Conservation (phyloP, 2,329 filamentous ascomycete genomes). For the Zasmidium cellare region DNA sequence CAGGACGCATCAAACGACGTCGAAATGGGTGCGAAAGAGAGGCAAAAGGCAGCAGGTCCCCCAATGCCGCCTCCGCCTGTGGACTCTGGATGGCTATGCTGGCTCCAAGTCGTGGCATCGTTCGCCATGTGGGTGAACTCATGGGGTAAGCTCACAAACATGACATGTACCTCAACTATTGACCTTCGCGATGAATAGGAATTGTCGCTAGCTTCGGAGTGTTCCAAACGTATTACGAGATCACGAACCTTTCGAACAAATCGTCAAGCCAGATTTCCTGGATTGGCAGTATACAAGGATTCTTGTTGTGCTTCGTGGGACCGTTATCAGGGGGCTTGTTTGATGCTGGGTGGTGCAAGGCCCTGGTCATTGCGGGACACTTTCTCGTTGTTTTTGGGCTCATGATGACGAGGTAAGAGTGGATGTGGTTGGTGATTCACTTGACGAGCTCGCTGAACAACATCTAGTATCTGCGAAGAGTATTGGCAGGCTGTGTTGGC, state of each 20-base stretch:
- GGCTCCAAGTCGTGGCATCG: too few relatives aligned
- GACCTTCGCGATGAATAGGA: too few relatives aligned
- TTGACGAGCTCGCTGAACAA: too few relatives aligned
- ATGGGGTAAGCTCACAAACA: too few relatives aligned
- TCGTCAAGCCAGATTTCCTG: slow-evolving; percentile 8
- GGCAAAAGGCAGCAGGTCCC: too few relatives aligned
- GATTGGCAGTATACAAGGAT: slow-evolving; percentile 37
- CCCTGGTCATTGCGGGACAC: slow-evolving; percentile 3
- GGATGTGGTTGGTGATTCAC: too few relatives aligned
- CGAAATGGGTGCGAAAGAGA: too few relatives aligned
- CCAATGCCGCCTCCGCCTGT: too few relatives aligned
- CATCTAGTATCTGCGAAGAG: not conserved
- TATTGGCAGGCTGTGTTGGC: slow-evolving; percentile 14
- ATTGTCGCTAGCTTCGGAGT: not conserved
- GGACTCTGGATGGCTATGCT: too few relatives aligned
- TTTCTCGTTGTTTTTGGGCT: slow-evolving; percentile 12
- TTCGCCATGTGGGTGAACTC: too few relatives aligned
- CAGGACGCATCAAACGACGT: too few relatives aligned
- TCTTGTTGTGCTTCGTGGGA: slow-evolving; percentile 42
- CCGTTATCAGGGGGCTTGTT: slow-evolving; percentile 7
- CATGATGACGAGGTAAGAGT: slow-evolving; percentile 8
- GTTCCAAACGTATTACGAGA: slow-evolving; percentile 13
- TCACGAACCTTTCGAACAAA: not conserved
- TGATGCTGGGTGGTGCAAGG: slow-evolving; percentile 13
- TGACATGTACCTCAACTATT: too few relatives aligned